Conservation (phyloP, 768 basidiomycete genomes). For the Mycena epipterygia region DNA sequence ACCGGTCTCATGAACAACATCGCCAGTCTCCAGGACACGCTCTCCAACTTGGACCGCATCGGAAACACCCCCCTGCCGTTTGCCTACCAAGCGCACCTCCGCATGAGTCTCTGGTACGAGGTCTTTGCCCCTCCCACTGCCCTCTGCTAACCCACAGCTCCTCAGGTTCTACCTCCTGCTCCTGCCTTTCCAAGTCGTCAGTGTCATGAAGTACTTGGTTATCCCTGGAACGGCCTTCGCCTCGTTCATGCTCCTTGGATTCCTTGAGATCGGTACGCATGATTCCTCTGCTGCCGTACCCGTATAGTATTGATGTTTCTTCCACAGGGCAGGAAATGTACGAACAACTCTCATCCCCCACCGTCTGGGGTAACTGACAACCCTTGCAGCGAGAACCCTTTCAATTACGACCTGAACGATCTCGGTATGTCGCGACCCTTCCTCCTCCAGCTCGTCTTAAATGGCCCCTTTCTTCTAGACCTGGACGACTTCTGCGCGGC, state of each 20-base stretch:
- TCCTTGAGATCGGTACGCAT: slow-evolving; percentile 70
- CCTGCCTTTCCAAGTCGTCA: slow-evolving; percentile 67
- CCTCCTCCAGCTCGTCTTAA: not conserved
- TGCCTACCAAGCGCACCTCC: slow-evolving; percentile 77
- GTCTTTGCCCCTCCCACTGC: too few species aligned
- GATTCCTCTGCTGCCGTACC: not conserved
- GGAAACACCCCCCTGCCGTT: slow-evolving; percentile 77
- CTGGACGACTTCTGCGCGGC: slow-evolving; percentile 77
- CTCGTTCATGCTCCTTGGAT: slow-evolving; percentile 73
- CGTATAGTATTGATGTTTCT: not conserved
- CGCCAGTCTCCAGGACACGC: slow-evolving; percentile 65
- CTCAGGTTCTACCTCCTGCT: slow-evolving; percentile 50
- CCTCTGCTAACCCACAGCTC: not conserved
- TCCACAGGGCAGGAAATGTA: slow-evolving; percentile 65
- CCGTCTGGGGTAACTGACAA: not conserved
- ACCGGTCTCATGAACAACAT: slow-evolving; percentile 64
- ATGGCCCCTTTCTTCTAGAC: slow-evolving; percentile 52
- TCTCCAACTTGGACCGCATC: slow-evolving; percentile 73
- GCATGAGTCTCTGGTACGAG: slow-evolving; percentile 72
- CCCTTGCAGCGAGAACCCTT: slow-evolving; percentile 69
- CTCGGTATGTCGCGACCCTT: slow-evolving; percentile 57
- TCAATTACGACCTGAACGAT: slow-evolving; percentile 78
- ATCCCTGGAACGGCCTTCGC: slow-evolving; percentile 76
- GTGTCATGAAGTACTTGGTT: slow-evolving; percentile 58
- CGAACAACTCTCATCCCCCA: slow-evolving; percentile 20